Conservation (phyloP, 371 early-diverging fungal genomes). For the Globomyces sp. region DNA sequence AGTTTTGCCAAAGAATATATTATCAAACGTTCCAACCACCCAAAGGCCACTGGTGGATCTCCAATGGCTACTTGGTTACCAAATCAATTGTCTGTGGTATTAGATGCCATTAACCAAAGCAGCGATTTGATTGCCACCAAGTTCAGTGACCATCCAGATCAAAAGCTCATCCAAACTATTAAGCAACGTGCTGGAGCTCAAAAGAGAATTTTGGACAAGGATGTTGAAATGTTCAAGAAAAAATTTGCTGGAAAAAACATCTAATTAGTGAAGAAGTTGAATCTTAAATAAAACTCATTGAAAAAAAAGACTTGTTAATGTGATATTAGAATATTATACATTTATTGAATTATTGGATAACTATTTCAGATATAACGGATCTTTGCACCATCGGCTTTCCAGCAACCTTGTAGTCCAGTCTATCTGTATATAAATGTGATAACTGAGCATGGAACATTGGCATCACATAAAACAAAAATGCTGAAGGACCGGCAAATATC, state of each 20-base stretch:
- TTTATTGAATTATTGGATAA: no score
- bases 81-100: slow-evolving; percentile 67
- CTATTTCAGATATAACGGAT: neutral
- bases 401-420: slow-evolving; percentile 48
- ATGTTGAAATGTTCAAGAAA: slow-evolving; percentile 52
- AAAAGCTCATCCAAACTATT: slow-evolving; percentile 51
- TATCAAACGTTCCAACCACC: slow-evolving; percentile 71
- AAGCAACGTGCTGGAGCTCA: slow-evolving; percentile 58
- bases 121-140: slow-evolving; percentile 24
- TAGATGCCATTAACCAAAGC: slow-evolving; percentile 54
- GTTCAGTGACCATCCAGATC: slow-evolving; percentile 47
- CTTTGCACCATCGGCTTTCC: slow-evolving; percentile 27
- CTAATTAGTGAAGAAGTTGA: neutral
- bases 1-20: slow-evolving; percentile 84
- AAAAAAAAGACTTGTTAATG: no score
- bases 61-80: slow-evolving; percentile 70
- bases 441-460: slow-evolving; percentile 47
- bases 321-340: no score
- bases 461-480: slow-evolving; percentile 38
- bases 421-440: slow-evolving; percentile 42
- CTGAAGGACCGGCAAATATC: slow-evolving; percentile 40
- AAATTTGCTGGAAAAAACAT: slow-evolving; percentile 27
- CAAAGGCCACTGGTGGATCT: slow-evolving; percentile 66
- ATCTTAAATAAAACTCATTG: no score
- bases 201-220: slow-evolving; percentile 55